Base-by-base conservation (phyloP, 768 basidiomycete genomes). In the Mycena crocata region DNA sequence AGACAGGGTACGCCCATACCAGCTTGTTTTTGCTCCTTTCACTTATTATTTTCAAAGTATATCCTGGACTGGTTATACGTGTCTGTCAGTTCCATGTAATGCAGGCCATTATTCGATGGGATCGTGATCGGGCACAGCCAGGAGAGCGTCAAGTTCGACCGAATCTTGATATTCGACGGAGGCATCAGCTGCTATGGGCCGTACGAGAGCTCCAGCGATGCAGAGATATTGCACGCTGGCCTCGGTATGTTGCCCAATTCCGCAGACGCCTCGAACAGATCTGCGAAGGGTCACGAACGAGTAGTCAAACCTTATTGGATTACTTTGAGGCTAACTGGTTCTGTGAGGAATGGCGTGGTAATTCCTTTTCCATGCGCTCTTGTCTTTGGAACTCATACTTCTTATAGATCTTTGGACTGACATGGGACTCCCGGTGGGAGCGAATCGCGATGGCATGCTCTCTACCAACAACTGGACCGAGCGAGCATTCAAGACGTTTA, bases 21-120 rank as follows among this genome's bases (percentile, higher is more conserved):
- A 5, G 14, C 8, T 23, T 21, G 10, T 24, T 24, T 23, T 8
- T 23, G 17, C 10, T 24, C n/a, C 23, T 24, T 6, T 21, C 21
- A 2, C 7, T 34, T n/a, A 34, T 23, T 32, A n/a, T 32, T n/a
- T 45, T 34, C 4, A 19, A 23, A 55, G 55, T 52, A 8, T 56
- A 50, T 30, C 23, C 62, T 21, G 44, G 31, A 12, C 23, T 62
- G 4, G 5, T 10, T n/a, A 63, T 68, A 6, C 50, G 55, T 14
- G 23, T 68, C 13, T 68, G 67, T 40, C 67, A 68, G 42, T 68
- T 68, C 32, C 67, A 68, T 30, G 48, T 68, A 23, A 59, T 68
- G 26, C 67, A 68, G 45, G 67, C 67, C 6, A 68, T 68, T 40
- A 26, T 64, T 17, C 55, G 51, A 6, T 68, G 42, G 52, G 55